Base-by-base conservation (phyloP, 805 yeast genomes). In the Ogataea zsoltii region DNA sequence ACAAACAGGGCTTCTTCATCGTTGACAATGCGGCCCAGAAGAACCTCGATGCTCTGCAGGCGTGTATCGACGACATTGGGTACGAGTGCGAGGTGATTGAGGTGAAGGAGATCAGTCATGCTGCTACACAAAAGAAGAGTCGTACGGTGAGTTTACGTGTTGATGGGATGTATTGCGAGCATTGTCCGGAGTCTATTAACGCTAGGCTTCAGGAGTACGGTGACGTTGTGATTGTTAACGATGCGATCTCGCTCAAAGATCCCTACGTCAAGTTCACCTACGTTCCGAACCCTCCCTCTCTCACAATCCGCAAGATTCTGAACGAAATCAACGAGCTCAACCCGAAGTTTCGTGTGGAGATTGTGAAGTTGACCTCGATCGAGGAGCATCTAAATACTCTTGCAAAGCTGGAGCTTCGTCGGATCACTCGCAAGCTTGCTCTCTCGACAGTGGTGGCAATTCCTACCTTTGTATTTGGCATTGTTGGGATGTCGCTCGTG, bases 221-320 rank as follows among this genome's bases (percentile, higher is more conserved):
- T 43, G 76, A 75, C 29, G 78, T 82, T 1, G 68, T 83, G 7
- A 71, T 79, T 10, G 69, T 81, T 12, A 75, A 77, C 30, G 79
- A 80, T 45, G 76, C 80, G 2, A 71, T 82, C 40, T 70, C 86
- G 0, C 63, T 82, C 46, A 63, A 69, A 7, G 64, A 74, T 40
- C 91, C 90, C 2, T 75, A 67, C 54, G 74, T 85, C 35, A 79
- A 76, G 53, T 76, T 86, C 58, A 81, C 85, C 0, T 86, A 85
- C 56, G 67, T 78, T 19, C 91, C 92, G 1, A 63, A 75, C 15
- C 70, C 76, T 10, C 79, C 81, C 1, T 53, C 58, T 2, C 51
- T 82, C 30, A 82, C 85, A 0, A 72, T 85, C 3, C 68, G 92
- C 33, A 65, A 74, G 18, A 76, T 86, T 34, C 52, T 83, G 13